Percentiles rank a stretch among this genome's conserved stretches.
Evolutionary conservation across 805 yeast genomes (phyloP).

Genomic region (Yueomyces sinensis): DNA sequence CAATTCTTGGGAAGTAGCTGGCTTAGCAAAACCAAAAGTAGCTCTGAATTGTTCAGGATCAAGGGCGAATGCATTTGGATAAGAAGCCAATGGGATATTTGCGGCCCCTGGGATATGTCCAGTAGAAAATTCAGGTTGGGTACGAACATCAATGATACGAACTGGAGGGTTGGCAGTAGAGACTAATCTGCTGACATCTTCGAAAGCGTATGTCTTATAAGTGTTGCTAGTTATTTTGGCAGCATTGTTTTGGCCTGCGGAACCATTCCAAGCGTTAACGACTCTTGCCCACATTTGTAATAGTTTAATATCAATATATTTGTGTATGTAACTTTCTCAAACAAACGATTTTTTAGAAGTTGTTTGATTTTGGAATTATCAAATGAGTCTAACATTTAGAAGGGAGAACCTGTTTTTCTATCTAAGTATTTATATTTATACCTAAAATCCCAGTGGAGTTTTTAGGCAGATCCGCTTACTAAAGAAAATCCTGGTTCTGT

Average conservation of each 20-base stretch:
- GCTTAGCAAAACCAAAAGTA: constrained; percentile 65
- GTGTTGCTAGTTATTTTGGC: neutral
- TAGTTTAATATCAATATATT: no score
- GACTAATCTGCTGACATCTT: constrained; percentile 36
- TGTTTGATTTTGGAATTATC: no score
- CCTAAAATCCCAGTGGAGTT: no score
- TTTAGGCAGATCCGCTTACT: no score
- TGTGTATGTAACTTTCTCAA: no score
- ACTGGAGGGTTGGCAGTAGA: constrained; percentile 28
- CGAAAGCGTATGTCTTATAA: constrained; percentile 30
- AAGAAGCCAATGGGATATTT: constrained; percentile 70
- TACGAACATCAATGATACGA: constrained; percentile 72
- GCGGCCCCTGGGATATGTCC: constrained; percentile 77
- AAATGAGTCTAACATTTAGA: no score
- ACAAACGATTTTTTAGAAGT: no score
- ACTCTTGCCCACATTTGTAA: constrained; percentile 19
- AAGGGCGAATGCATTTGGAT: constrained; percentile 75
- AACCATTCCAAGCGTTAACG: constrained; percentile 19
- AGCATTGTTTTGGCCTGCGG: constrained; percentile 1
- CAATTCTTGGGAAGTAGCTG: constrained; percentile 45
- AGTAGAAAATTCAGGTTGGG: constrained; percentile 54
- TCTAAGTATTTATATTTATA: no score
- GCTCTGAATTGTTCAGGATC: constrained; percentile 56
- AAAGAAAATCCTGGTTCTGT: no score
- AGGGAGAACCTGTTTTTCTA: no score